These are phyloP conservation scores for Alternaria triticimaculans DNA, from an alignment of 2,329 filamentous ascomycete genomes.

Conservation along the genomic window DNA sequence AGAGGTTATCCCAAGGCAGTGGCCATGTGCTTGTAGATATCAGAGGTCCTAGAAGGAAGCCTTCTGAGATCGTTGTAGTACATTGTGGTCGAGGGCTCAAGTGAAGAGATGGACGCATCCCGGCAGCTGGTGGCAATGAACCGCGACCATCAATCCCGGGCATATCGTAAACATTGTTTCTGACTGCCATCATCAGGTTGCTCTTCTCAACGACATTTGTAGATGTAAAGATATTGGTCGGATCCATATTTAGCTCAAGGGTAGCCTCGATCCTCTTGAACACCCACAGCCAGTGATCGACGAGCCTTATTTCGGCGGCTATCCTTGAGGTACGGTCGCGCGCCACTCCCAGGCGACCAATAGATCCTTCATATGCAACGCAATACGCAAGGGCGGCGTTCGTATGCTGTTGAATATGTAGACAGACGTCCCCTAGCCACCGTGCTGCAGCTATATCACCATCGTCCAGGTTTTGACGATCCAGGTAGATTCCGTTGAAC, in stretches of 20 bases:
- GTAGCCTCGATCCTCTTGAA: slow-evolving; percentile 24
- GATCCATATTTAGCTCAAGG: slow-evolving; percentile 27
- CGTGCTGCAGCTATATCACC: slow-evolving; percentile 43
- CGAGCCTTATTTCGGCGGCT: slow-evolving; percentile 26
- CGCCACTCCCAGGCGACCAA: slow-evolving; percentile 22
- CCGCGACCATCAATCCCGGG: neutral
- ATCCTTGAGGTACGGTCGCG: slow-evolving; percentile 23
- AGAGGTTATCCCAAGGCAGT: slow-evolving; percentile 35
- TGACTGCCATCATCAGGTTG: slow-evolving; percentile 21
- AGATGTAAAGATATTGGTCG: slow-evolving; percentile 32
- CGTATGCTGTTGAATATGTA: slow-evolving; percentile 34
- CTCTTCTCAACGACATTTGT: slow-evolving; percentile 31
- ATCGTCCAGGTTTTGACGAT: slow-evolving; percentile 31
- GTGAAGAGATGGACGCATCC: neutral
- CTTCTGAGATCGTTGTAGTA: slow-evolving; percentile 22
- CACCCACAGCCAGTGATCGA: slow-evolving; percentile 27
- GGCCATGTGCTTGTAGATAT: slow-evolving; percentile 33
- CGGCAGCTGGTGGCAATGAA: neutral
- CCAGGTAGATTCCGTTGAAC: slow-evolving; percentile 31
- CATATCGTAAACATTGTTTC: slow-evolving; percentile 11
- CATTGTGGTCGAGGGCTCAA: slow-evolving; percentile 10
- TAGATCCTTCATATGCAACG: slow-evolving; percentile 35
- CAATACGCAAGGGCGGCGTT: slow-evolving; percentile 40
- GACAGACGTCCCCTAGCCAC: slow-evolving; percentile 43
- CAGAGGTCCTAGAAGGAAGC: slow-evolving; percentile 28